Conservation (phyloP, 1,139 yeast species). For the Diutina mesorugosa region DNA sequence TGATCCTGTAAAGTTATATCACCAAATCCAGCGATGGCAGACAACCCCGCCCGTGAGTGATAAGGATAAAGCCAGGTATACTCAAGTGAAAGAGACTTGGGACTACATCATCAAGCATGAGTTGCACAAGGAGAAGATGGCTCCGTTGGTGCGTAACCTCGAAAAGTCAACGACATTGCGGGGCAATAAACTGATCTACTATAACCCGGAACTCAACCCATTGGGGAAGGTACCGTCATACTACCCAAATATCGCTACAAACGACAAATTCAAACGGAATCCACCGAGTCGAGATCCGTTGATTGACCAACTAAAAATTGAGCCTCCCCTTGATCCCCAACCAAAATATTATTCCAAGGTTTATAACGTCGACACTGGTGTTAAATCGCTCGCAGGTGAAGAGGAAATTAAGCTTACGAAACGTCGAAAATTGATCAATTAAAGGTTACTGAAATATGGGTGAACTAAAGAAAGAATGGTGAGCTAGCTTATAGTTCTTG, state of each 20-base stretch:
- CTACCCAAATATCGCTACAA: not conserved
- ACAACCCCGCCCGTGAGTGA: constrained; percentile 4
- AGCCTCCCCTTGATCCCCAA: not conserved
- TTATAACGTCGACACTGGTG: not conserved
- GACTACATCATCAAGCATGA: constrained; percentile 21
- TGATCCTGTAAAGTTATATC: constrained; percentile 23
- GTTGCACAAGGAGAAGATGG: constrained; percentile 19
- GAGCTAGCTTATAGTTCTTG: not conserved
- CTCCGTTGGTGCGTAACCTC: constrained; percentile 10
- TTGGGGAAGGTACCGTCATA: constrained; percentile 26
- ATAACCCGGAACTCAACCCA: constrained; percentile 35
- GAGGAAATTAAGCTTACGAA: not conserved
- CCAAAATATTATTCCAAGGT: not conserved
- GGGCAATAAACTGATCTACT: constrained; percentile 27
- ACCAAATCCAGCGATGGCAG: constrained; percentile 12
- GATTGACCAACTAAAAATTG: not conserved
- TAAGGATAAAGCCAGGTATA: constrained; percentile 12
- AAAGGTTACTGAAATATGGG: not conserved
- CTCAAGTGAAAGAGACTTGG: constrained; percentile 27
- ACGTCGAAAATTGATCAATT: not conserved
- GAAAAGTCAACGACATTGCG: constrained; percentile 16
- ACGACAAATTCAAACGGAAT: not conserved
- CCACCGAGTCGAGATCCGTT: not conserved
- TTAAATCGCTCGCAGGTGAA: not conserved
- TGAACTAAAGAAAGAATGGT: not conserved